These are phyloP conservation scores for Arctium lappa DNA, from an alignment of 129 eudicot species.

Conservation along the genomic window DNA sequence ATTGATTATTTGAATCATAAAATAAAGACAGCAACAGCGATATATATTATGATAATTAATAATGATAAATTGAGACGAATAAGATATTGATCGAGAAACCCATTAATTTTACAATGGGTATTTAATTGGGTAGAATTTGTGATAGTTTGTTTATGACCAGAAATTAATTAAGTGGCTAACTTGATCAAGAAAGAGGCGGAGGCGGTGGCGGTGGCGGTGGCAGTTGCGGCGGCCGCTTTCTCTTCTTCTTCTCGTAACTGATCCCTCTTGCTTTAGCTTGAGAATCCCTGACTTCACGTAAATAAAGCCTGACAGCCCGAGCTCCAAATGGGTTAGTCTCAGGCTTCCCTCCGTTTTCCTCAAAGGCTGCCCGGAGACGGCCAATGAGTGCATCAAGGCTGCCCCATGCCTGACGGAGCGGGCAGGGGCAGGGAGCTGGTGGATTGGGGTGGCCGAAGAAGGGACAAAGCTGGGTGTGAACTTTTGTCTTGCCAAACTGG, in stretches of 20 bases:
- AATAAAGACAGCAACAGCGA: slow-evolving; percentile 5
- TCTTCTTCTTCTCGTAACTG: slow-evolving; percentile 82
- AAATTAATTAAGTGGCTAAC: slow-evolving; percentile 17
- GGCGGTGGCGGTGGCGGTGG: slow-evolving; percentile 28
- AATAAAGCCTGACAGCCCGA: slow-evolving; percentile 73
- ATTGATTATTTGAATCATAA: slow-evolving; percentile 25
- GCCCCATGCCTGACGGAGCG: slow-evolving; percentile 89
- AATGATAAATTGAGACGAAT: background rate
- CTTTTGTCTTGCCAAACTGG: slow-evolving; percentile 83
- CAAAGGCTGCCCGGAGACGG: slow-evolving; percentile 81
- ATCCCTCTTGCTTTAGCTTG: slow-evolving; percentile 84
- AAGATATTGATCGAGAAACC: slow-evolving; percentile 17
- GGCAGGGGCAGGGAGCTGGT: slow-evolving; percentile 88
- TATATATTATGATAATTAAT: background rate
- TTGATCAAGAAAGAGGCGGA: slow-evolving; percentile 40
- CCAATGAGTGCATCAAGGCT: slow-evolving; percentile 85
- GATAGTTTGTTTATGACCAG: background rate
- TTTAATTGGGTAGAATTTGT: background rate
- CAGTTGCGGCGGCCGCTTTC: slow-evolving; percentile 57
- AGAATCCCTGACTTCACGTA: slow-evolving; percentile 79
- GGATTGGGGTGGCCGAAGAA: slow-evolving; percentile 78
- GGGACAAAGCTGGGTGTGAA: slow-evolving; percentile 76
- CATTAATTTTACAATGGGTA: slow-evolving; percentile 10
- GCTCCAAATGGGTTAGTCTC: slow-evolving; percentile 86
- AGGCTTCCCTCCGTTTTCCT: slow-evolving; percentile 78